Conservation (phyloP, 2,329 filamentous ascomycete species). For the Plenodomus lindquistii region DNA sequence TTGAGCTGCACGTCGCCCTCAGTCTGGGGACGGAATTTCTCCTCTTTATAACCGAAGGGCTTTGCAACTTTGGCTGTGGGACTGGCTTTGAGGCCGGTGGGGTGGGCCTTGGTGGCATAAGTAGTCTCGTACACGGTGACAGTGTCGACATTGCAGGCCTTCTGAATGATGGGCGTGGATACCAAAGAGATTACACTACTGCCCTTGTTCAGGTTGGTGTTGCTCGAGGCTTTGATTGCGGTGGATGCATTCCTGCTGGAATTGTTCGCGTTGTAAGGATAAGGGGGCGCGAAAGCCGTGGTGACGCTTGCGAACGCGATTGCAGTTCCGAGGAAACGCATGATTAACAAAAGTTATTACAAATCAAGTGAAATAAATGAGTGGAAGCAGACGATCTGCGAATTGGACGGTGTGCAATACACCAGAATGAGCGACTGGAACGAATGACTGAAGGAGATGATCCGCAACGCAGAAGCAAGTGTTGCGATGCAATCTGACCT, state of each 20-base stretch:
- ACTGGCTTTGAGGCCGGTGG: not conserved
- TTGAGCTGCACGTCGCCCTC: not conserved
- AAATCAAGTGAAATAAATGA: not conserved
- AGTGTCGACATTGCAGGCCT: conserved; percentile 1
- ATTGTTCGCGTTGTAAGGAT: not conserved
- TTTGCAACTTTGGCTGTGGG: not conserved
- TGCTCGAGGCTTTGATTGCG: not conserved
- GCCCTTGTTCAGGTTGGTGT: no score
- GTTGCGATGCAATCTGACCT: no score
- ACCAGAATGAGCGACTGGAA: not conserved
- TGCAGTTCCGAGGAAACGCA: not conserved
- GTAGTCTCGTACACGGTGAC: not conserved
- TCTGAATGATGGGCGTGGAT: not conserved
- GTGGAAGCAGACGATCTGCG: not conserved
- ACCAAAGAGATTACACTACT: conserved; percentile 1
- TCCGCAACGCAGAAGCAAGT: no score
- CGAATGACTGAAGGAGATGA: not conserved
- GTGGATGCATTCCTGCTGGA: not conserved
- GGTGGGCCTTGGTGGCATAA: not conserved
- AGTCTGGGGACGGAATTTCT: not conserved
- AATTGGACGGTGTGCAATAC: not conserved
- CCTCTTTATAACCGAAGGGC: not conserved
- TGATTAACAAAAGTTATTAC: not conserved
- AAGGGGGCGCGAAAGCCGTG: not conserved
- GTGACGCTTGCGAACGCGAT: not conserved